Base-by-base conservation (phyloP, 495 filamentous ascomycete genomes). In the Neurospora africana region DNA sequence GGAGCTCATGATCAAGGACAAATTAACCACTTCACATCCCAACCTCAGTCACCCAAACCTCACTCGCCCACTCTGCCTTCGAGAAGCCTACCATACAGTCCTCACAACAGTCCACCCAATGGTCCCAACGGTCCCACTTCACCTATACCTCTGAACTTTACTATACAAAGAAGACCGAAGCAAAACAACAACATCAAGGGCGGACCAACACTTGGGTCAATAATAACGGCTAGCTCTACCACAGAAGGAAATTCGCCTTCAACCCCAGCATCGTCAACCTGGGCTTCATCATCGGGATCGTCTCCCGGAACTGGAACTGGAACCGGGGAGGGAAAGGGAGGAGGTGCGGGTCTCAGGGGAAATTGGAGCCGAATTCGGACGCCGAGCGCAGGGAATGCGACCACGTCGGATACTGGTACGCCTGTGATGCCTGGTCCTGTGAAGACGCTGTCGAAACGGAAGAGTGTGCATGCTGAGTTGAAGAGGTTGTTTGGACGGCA, bases 401-500 rank as follows among this genome's bases (percentile, higher is more conserved):
- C n/a, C n/a, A n/a, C n/a, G n/a, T n/a, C n/a, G n/a, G n/a, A n/a
- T n/a, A n/a, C n/a, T n/a, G n/a, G n/a, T n/a, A n/a, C n/a, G n/a
- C n/a, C n/a, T n/a, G n/a, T n/a, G n/a, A n/a, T n/a, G n/a, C n/a
- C n/a, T n/a, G n/a, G n/a, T n/a, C 68, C 10, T 23, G 58, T 41
- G 44, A n/a, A 72, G 53, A 73, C 36, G 21, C 1, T 38, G 68
- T 19, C 27, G 19, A 79, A 75, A 41, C 70, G 74, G 47, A 72
- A 72, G 35, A 75, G 75, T 68, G 70, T 80, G 72, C 79, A 80
- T 40, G 38, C 79, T 61, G 77, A 81, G 81, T 71, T 82, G 72
- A 78, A 72, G 75, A 82, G 74, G 75, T 65, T 79, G 74, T 81
- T 83, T 79, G 80, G 77, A 9, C 47, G 75, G 8, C 75, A 69